Conservation (phyloP, 495 filamentous ascomycete species). For the Thermochaetoides thermophila region DNA sequence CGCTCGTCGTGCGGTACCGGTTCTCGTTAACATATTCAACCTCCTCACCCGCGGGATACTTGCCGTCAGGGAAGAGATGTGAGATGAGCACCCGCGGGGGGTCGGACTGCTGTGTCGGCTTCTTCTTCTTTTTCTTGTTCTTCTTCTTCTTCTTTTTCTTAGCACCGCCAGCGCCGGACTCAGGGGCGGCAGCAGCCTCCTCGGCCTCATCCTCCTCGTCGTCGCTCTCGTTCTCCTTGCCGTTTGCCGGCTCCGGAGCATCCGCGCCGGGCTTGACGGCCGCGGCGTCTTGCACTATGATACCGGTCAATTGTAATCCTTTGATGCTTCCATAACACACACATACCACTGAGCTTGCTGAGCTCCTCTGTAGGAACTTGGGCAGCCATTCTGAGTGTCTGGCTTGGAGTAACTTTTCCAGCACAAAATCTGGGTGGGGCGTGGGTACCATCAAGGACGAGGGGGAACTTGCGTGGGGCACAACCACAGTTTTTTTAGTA, state of each 20-base stretch:
- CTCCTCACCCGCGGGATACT: conserved; percentile 70
- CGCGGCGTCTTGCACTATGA: conserved; percentile 31
- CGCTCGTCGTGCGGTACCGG: conserved; percentile 63
- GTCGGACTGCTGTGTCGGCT: conserved; percentile 54
- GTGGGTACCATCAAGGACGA: no score
- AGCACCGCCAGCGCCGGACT: conserved; percentile 26
- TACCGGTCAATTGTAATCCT: background rate
- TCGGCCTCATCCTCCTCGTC: conserved; percentile 58
- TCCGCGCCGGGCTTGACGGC: conserved; percentile 37
- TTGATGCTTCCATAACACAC: background rate
- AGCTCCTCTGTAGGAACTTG: conserved; percentile 28
- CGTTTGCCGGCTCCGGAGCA: conserved; percentile 22
- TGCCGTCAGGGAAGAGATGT: conserved; percentile 57
- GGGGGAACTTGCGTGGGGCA: no score
- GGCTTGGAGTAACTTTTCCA: no score
- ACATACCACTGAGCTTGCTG: conserved; percentile 28
- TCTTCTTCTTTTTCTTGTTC: conserved; percentile 70
- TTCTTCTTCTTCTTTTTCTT: conserved; percentile 70
- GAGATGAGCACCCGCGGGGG: conserved; percentile 65
- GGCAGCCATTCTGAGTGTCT: conserved; percentile 26
- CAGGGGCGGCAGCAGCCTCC: conserved; percentile 25
- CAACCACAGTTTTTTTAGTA: no score
- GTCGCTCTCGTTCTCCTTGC: conserved; percentile 43
- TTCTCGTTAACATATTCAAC: conserved; percentile 67
- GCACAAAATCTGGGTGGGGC: no score